Conservation (phyloP, 2,329 filamentous ascomycete genomes). For the Nannizziopsis arthrosporioides region DNA sequence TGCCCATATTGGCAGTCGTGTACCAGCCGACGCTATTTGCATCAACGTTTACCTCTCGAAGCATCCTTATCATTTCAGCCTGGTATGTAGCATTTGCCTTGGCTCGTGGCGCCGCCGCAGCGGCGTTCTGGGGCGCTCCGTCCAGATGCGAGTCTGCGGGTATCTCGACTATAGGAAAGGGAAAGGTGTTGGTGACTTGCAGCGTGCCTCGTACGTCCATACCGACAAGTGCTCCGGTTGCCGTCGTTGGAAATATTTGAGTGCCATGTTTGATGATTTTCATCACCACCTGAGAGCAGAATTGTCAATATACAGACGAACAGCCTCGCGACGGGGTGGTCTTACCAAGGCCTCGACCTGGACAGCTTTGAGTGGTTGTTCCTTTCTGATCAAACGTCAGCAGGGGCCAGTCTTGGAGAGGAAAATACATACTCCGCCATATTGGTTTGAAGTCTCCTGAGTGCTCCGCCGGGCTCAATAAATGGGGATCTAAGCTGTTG, state of each 20-base stretch:
- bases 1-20: constrained; percentile 96
- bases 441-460: background rate
- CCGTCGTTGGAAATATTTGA: constrained; percentile 72
- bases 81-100: constrained; percentile 85
- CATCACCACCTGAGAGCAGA: constrained; percentile 63
- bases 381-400: constrained; percentile 40
- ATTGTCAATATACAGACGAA: constrained; percentile 8
- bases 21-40: constrained; percentile 98
- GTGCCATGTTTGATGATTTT: constrained; percentile 96
- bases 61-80: constrained; percentile 90
- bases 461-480: background rate
- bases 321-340: constrained; percentile 15
- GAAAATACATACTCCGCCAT: constrained; percentile 16
- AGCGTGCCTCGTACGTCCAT: constrained; percentile 76
- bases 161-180: constrained; percentile 74
- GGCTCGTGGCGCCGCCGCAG: constrained; percentile 78
- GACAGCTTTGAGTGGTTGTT: constrained; percentile 68
- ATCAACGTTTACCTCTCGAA: constrained; percentile 95
- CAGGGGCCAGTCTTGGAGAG: constrained; percentile 3
- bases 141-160: constrained; percentile 61
- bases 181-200: constrained; percentile 89
- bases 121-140: constrained; percentile 55
- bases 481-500: background rate
- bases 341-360: constrained; percentile 86
- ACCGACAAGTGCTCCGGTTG: constrained; percentile 82